phyloP scores from a whole-genome alignment of 495 filamentous ascomycete genomes.

The Rhizodiscina lignyota region DNA sequence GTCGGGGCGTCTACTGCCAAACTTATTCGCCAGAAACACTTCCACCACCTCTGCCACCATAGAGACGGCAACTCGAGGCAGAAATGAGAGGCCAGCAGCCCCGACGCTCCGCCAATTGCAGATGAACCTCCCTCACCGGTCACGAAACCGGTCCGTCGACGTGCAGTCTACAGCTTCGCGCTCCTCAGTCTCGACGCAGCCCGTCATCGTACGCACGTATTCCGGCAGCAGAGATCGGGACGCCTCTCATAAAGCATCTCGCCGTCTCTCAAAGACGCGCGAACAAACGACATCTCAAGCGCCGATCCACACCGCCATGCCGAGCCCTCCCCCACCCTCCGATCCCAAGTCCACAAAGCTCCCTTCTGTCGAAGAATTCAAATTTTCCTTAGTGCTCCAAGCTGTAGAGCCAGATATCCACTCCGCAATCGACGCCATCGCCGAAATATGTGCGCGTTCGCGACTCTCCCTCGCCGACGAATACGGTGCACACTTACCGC shows the following conservation, averaged over 20 bases:
- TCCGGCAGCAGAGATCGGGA: slow-evolving; percentile 12
- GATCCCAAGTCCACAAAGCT: slow-evolving; percentile 14
- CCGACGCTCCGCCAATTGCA: not conserved
- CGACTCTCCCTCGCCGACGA: slow-evolving; percentile 45
- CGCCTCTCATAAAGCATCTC: slow-evolving; percentile 7
- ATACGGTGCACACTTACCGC: slow-evolving; percentile 46
- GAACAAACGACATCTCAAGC: too few species aligned
- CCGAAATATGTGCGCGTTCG: slow-evolving; percentile 46
- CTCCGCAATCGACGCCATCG: slow-evolving; percentile 40
- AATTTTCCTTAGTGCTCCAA: slow-evolving; percentile 40
- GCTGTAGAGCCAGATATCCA: slow-evolving; percentile 42
- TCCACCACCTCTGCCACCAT: not conserved
- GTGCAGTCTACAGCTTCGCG: slow-evolving; percentile 9
- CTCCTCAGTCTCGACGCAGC: slow-evolving; percentile 13
- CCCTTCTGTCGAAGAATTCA: slow-evolving; percentile 36
- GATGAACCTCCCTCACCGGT: not conserved
- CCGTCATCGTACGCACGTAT: slow-evolving; percentile 19
- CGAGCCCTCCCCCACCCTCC: too few species aligned
- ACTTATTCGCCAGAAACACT: not conserved
- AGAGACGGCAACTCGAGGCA: not conserved
- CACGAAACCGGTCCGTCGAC: too few species aligned
- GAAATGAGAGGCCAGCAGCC: not conserved
- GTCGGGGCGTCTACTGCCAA: too few species aligned
- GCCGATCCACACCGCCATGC: too few species aligned
- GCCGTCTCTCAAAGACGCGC: slow-evolving; percentile 2